Evolutionary conservation across 768 basidiomycete species (phyloP), one percentile per base, ranked within the genome.

Genomic region (Nidula microcarpa): DNA sequence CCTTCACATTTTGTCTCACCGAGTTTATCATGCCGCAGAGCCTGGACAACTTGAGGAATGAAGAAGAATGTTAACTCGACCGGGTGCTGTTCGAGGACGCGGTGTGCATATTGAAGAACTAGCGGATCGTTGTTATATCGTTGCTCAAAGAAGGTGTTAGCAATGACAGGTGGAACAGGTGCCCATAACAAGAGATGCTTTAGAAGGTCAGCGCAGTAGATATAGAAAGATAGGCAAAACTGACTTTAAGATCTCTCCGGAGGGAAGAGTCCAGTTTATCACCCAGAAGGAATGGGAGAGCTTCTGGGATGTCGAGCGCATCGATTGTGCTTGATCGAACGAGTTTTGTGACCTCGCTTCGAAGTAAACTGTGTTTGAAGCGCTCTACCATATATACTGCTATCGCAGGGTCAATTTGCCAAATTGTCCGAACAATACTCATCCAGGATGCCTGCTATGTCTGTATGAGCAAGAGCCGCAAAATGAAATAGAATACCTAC

Each of bases 1-100:
- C 11, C 35, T 30, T 45, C 36, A 37, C 14, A 43, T n/a, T 17
- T 50, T 8, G 35, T 13, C 80, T 51, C 63, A 94, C 95, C 94
- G 5, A 92, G 76, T 10, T 87, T 83, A 62, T 99, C 97, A 50
- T 89, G 84, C 8, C 97, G 89, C 13, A 99, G 77, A 4, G 94
- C 94, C 64, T 99, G 97, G 1, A 98, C 97, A 16, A 98, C 87
- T 77, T 99, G 97, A 0, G 97, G 97, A 33, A 99, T 94, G 64
- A 96, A 99, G 76, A 98, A 99, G 79, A 99, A 99, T 0, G 96
- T 96, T 49, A 98, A 65, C 11, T 92, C 87, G 8, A 98, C 92
- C 0, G 94, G 91, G 64, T 98, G 94, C 65, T 96, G 91, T 65
- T 94, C 94, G 43, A 99, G 72, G 1, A 95, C 94, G 43, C 95